Evolutionary conservation across 768 basidiomycete species (phyloP).

Genomic region (Podaxis mareebaensis): DNA sequence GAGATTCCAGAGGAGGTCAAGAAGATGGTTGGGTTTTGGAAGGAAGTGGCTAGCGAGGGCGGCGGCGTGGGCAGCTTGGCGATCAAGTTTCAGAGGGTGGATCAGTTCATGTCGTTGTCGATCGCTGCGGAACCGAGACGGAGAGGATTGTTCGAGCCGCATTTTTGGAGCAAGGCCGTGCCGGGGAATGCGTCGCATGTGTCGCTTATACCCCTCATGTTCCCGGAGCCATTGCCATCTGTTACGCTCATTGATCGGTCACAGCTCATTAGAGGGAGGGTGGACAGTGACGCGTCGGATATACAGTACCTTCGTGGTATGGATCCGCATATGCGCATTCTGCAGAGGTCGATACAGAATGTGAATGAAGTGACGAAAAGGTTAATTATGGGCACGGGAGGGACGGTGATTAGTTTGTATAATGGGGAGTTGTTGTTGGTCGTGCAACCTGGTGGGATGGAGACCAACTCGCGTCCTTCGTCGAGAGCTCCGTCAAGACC

Average conservation of each 20-base stretch:
- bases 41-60: constrained; percentile 41
- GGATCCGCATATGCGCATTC: constrained; percentile 41
- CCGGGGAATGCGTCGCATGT: constrained; percentile 29
- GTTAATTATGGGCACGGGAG: constrained; percentile 49
- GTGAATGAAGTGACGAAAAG: constrained; percentile 33
- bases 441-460: constrained; percentile 55
- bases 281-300: constrained; percentile 69
- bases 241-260: constrained; percentile 68
- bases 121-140: constrained; percentile 72
- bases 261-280: constrained; percentile 62
- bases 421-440: constrained; percentile 74
- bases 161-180: constrained; percentile 62
- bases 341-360: constrained; percentile 32
- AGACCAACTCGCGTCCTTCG: constrained; percentile 53
- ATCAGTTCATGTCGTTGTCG: constrained; percentile 79
- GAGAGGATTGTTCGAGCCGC: constrained; percentile 75
- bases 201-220: constrained; percentile 65
- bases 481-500: constrained; percentile 71
- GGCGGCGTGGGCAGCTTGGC: constrained; percentile 43
- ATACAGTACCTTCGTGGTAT: constrained; percentile 56
- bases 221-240: constrained; percentile 72
- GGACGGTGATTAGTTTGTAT: constrained; percentile 72
- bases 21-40: constrained; percentile 60
- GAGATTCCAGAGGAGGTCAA: constrained; percentile 47
- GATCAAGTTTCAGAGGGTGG: constrained; percentile 67